Base-by-base conservation (phyloP, 306 rosid species). In the Cajanus cajan region DNA sequence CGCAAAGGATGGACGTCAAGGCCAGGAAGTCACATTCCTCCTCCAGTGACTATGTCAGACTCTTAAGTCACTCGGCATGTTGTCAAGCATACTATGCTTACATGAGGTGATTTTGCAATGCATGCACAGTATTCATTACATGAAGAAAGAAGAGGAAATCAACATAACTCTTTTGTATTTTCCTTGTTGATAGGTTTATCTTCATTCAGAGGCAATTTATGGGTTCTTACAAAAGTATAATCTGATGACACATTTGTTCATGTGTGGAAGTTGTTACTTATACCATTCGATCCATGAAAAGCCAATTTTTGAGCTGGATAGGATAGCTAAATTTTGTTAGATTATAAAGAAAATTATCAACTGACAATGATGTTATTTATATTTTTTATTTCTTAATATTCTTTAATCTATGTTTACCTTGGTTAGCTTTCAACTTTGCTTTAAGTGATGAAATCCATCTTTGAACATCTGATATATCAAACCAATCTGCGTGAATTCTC, bases 1-100 rank as follows among this genome's bases (percentile, higher is more conserved):
- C 92, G 98, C 36, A 92, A 89, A 74, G 88, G 87, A 77, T 95
- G 98, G 98, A 77, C 81, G 18, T 90, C 96, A 51, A 86, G 98
- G 88, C 98, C 94, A 7, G 98, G 98, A 79, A 77, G 78, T 79
- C 90, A 90, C 59, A 77, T 90, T 57, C 91, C 91, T 52, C 75
- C 85, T 41, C 77, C 82, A 0, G 74, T 50, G 57, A 71, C 87
- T 11, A 16, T 79, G 3, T 50, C 81, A 6, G 63, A 84, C 54
- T 58, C 77, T 48, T 80, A 65, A 77, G 54, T 65, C 47, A 44
- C 37, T 65, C 67, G 6, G 51, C 78, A 57, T 77, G 31, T 76
- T 55, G 44, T 39, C 19, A 33, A 68, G 66, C 45, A 34, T 81
- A 19, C 41, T 31, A 50, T 55, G 52, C 67, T 67, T 45, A 36